Evolutionary conservation across 805 yeast species (phyloP).

Genomic region (Wickerhamomyces tratensis): DNA sequence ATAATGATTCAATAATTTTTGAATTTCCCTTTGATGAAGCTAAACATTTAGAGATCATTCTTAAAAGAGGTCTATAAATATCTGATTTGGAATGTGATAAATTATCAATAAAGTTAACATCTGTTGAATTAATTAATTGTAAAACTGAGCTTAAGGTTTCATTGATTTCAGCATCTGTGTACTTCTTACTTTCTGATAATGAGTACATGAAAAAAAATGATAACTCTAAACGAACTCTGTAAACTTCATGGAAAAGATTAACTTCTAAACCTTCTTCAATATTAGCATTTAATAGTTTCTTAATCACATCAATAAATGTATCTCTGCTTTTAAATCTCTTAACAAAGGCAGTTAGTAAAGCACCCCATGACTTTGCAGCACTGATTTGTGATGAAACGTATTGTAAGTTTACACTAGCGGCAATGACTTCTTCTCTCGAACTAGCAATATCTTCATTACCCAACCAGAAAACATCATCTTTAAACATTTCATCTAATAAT

Average conservation of each 20-base stretch:
- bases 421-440: constrained; percentile 38
- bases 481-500: constrained; percentile 53
- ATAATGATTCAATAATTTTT: constrained; percentile 33
- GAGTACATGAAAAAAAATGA: constrained; percentile 34
- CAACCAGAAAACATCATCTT: constrained; percentile 33
- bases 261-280: constrained; percentile 41
- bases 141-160: constrained; percentile 23
- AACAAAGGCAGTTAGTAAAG: constrained; percentile 59
- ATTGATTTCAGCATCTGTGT: constrained; percentile 10
- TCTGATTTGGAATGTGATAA: constrained; percentile 29
- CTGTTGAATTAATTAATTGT: constrained; percentile 36
- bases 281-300: constrained; percentile 41
- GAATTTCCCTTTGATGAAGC: constrained; percentile 31
- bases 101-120: constrained; percentile 36
- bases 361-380: constrained; percentile 71
- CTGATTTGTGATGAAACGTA: constrained; percentile 55
- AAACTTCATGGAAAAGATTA: constrained; percentile 37
- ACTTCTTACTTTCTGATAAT: constrained; percentile 4
- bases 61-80: constrained; percentile 48
- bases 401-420: constrained; percentile 56
- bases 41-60: constrained; percentile 44
- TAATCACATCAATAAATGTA: constrained; percentile 30
- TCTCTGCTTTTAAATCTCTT: constrained; percentile 25
- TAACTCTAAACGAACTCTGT: constrained; percentile 56
- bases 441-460: constrained; percentile 18